Evolutionary conservation across 2,329 filamentous ascomycete species (phyloP), one percentile per base, ranked within the genome.

Genomic region (Microdochium trichocladiopsis): DNA sequence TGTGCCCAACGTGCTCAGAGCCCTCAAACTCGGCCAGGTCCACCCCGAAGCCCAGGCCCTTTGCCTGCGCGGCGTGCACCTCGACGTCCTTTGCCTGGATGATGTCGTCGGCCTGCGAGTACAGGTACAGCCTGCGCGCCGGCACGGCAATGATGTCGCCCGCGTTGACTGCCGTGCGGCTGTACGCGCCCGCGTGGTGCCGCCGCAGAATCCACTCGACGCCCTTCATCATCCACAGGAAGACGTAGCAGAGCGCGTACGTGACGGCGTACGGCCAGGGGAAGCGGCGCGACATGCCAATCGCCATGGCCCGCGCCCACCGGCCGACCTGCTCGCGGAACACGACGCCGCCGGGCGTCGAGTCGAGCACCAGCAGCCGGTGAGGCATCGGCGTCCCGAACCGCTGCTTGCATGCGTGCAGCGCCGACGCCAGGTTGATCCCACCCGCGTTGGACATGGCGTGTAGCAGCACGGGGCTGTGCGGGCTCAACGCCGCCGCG

Each of bases 1-100:
- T 77, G 60, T 86, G 82, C 1, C 79, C 80, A 18, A 84, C 83
- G 63, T 87, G 83, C 1, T 74, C 68, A 49, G 77, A 82, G 3
- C 75, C 77, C 49, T 80, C 72, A 55, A 87, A 87, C 25, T 76
- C 59, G 53, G 80, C 76, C 21, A 71, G 67, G 1, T 72, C 67
- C 2, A 77, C 74, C 22, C 62, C 60, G 56, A 77, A 84, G 0
- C 82, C 83, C 51, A 69, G 69, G 12, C 61, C 59, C 53, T 62
- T 68, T 2, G 79, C 75, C 33, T 72, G 64, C 2, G 73, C 72
- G 1, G 74, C 77, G 58, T 84, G 77, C 14, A 67, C 68, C 56
- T 82, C 78, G 0, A 84, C 75, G 55, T 84, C 80, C 53, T 76
- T 61, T 62, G 72, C 78, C 3, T 67, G 62, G 11, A 86, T 82